Conservation (phyloP, 2,329 filamentous ascomycete genomes). For the Aspergillus ibericus region DNA sequence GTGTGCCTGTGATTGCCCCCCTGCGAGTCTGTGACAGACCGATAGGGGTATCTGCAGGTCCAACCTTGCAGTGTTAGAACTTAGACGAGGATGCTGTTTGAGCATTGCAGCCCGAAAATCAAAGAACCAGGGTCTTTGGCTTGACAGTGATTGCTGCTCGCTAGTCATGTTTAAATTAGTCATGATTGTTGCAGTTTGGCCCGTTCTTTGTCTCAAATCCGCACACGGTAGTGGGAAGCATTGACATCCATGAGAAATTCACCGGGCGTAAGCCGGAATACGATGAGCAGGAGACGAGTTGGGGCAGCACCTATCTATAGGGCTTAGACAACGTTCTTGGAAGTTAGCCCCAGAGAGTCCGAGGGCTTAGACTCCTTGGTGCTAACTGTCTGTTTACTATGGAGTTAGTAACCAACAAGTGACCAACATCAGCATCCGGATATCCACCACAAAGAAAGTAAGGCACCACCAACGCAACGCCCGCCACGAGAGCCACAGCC, state of each 20-base stretch:
- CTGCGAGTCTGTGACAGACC: not conserved
- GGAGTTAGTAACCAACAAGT: too few species aligned
- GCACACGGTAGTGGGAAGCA: not conserved
- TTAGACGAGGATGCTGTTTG: not conserved
- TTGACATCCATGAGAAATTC: not conserved
- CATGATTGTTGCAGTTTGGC: not conserved
- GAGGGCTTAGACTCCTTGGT: too few species aligned
- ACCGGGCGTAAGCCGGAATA: not conserved
- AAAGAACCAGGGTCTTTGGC: not conserved
- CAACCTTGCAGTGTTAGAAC: not conserved
- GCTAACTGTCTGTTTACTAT: too few species aligned
- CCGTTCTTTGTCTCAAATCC: not conserved
- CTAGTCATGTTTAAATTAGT: not conserved
- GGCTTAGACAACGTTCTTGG: not conserved
- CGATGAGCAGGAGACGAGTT: not conserved
- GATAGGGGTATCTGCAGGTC: not conserved
- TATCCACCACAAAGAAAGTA: too few species aligned
- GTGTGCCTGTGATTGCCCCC: too few species aligned
- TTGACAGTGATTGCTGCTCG: not conserved
- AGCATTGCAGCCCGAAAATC: not conserved
- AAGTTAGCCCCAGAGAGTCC: not conserved
- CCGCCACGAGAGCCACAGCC: conserved; percentile 7
- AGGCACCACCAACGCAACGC: not conserved
- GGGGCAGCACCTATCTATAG: not conserved
- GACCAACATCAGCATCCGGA: too few species aligned